Percentiles rank a stretch among this genome's conserved stretches.
These are phyloP conservation scores for Sclerotinia trifoliorum DNA, from an alignment of 2,329 filamentous ascomycete species.

Conservation along the genomic window DNA sequence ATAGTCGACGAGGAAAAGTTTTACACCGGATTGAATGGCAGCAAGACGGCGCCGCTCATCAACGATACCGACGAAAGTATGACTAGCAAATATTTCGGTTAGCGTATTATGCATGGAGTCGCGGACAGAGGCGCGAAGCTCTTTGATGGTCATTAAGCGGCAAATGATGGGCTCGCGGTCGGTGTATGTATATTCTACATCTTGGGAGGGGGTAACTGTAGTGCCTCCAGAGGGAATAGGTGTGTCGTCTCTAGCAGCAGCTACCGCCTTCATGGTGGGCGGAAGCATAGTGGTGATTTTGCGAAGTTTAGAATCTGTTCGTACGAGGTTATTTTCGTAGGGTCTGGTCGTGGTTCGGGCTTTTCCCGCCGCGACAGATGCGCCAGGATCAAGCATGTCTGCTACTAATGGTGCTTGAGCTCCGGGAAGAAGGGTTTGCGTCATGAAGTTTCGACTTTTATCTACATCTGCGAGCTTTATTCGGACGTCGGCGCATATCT, in stretches of 20 bases:
- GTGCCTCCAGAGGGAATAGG: conserved; percentile 25
- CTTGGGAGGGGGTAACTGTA: conserved; percentile 44
- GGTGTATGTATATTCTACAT: conserved; percentile 67
- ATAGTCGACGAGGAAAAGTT: conserved; percentile 90
- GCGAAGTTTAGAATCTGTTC: conserved; percentile 82
- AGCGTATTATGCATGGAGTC: conserved; percentile 80
- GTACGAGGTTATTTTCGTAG: conserved; percentile 83
- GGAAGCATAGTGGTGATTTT: conserved; percentile 97
- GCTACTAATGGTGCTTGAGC: conserved; percentile 45
- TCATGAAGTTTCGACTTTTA: conserved; percentile 90
- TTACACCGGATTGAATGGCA: conserved; percentile 91
- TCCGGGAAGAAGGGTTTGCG: conserved; percentile 82
- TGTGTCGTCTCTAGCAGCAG: conserved; percentile 30
- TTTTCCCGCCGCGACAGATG: conserved; percentile 25
- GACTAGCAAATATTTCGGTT: conserved; percentile 80
- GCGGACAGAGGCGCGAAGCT: conserved; percentile 77
- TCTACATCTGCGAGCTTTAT: conserved; percentile 81
- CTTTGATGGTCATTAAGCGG: conserved; percentile 79
- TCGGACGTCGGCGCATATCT: conserved; percentile 77
- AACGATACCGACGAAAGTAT: conserved; percentile 91
- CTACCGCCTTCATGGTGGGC: conserved; percentile 44
- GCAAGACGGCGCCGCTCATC: conserved; percentile 83
- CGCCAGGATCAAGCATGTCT: conserved; percentile 25
- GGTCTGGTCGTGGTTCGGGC: conserved; percentile 56
- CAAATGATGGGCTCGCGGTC: conserved; percentile 69